Percentiles rank a stretch among this genome's conserved stretches.
Conservation (phyloP, 106 monocot species). For the Alisma plantagoaquatica region DNA sequence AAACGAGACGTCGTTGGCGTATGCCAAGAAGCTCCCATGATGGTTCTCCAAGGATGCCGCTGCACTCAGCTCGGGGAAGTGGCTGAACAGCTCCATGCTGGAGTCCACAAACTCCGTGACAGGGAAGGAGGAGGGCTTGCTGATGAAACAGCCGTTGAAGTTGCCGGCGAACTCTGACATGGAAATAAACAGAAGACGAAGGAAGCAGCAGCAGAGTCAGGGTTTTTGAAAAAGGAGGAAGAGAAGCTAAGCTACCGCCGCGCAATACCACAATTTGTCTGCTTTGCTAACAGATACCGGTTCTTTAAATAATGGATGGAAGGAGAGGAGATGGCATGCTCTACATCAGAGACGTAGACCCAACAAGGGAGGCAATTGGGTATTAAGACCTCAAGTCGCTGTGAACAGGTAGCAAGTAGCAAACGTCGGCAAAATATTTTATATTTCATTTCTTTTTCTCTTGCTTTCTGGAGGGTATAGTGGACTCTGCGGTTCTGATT, state of each 20-base stretch:
- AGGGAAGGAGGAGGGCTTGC: slow-evolving; percentile 9
- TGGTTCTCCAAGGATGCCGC: slow-evolving; percentile 11
- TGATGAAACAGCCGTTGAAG: slow-evolving; percentile 1
- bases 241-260: too few relatives aligned
- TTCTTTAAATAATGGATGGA: not conserved
- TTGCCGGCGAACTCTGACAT: slow-evolving; percentile 25
- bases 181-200: slow-evolving; percentile 5
- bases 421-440: too few relatives aligned
- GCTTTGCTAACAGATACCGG: too few relatives aligned
- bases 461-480: too few relatives aligned
- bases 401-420: too few relatives aligned
- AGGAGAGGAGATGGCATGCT: not conserved
- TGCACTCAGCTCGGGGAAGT: slow-evolving; percentile 16
- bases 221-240: too few relatives aligned
- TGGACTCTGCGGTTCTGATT: too few relatives aligned
- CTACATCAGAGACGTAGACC: too few relatives aligned
- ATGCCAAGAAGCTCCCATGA: slow-evolving; percentile 3
- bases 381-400: too few relatives aligned
- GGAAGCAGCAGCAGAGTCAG: not conserved
- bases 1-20: slow-evolving; percentile 15
- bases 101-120: slow-evolving; percentile 24
- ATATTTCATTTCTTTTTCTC: too few relatives aligned
- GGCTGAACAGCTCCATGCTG: slow-evolving; percentile 23
- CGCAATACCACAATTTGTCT: too few relatives aligned
- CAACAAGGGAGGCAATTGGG: too few relatives aligned